phyloP scores from a whole-genome alignment of 2,329 filamentous ascomycete genomes.

The Paramyrothecium sp. region DNA sequence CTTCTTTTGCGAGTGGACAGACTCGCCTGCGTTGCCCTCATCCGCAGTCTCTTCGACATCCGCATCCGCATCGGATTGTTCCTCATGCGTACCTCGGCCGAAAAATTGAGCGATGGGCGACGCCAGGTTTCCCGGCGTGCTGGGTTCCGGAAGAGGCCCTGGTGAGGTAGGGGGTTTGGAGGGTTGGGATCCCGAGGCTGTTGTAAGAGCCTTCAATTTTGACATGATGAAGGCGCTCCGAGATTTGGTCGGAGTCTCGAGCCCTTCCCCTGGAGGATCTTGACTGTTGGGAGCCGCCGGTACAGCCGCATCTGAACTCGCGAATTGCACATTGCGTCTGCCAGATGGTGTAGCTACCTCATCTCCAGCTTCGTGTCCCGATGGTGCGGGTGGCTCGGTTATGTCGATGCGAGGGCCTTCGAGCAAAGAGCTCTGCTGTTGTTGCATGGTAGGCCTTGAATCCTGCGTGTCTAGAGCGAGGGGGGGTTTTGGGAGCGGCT shows the following conservation, averaged over 20 bases:
- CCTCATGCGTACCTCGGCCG: constrained; percentile 52
- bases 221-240: constrained; percentile 70
- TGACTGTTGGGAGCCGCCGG: constrained; percentile 52
- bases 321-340: constrained; percentile 73
- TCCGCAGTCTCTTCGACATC: constrained; percentile 87
- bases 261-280: constrained; percentile 66
- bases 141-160: constrained; percentile 28
- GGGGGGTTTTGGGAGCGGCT: neutral
- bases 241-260: constrained; percentile 58
- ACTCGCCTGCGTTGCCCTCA: constrained; percentile 55
- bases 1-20: constrained; percentile 41
- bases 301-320: constrained; percentile 51
- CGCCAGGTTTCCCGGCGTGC: constrained; percentile 38
- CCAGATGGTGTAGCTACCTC: constrained; percentile 7
- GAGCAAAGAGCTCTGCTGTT: constrained; percentile 1
- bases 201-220: constrained; percentile 73
- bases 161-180: constrained; percentile 36
- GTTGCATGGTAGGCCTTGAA: neutral
- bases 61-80: constrained; percentile 49
- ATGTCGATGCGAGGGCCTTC: constrained; percentile 8
- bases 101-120: constrained; percentile 47
- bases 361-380: neutral
- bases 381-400: neutral
- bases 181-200: constrained; percentile 45
- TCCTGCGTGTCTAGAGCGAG: neutral